These are phyloP conservation scores for Leccinum disarticulatum DNA, from an alignment of 768 basidiomycete species.

Conservation along the genomic window DNA sequence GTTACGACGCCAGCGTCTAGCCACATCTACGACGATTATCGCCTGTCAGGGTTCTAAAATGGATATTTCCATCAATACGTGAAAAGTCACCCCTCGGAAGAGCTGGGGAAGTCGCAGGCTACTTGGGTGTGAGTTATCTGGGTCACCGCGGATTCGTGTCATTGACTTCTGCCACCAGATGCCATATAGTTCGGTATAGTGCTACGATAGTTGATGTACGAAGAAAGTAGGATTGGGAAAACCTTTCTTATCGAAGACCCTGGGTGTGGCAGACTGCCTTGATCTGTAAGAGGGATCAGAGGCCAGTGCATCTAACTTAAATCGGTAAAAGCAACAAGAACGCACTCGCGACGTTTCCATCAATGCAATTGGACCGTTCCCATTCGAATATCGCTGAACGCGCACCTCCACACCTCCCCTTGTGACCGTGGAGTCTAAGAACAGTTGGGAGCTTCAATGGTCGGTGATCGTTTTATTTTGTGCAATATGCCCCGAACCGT, in stretches of 20 bases:
- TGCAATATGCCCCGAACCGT: not conserved
- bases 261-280: not conserved
- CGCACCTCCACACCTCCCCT: too few relatives aligned
- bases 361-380: not conserved
- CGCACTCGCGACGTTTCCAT: conserved; percentile 15
- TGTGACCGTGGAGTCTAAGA: not conserved
- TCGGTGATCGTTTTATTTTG: conserved; percentile 11
- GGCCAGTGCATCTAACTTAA: conserved; percentile 14
- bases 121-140: conserved; percentile 59
- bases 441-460: conserved; percentile 8
- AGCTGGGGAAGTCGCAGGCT: conserved; percentile 74
- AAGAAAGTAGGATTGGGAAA: too few relatives aligned
- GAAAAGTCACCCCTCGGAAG: not conserved
- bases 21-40: not conserved
- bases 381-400: too few relatives aligned
- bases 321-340: conserved; percentile 11
- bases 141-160: not conserved
- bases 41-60: not conserved
- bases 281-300: conserved; percentile 11
- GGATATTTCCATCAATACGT: not conserved
- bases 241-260: not conserved
- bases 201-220: too few relatives aligned
- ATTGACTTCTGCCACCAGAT: conserved; percentile 37
- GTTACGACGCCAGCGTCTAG: not conserved
- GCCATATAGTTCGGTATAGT: conserved; percentile 55